These are phyloP conservation scores for Panaeolus cyanescens DNA, from an alignment of 768 basidiomycete genomes.

Conservation along the genomic window DNA sequence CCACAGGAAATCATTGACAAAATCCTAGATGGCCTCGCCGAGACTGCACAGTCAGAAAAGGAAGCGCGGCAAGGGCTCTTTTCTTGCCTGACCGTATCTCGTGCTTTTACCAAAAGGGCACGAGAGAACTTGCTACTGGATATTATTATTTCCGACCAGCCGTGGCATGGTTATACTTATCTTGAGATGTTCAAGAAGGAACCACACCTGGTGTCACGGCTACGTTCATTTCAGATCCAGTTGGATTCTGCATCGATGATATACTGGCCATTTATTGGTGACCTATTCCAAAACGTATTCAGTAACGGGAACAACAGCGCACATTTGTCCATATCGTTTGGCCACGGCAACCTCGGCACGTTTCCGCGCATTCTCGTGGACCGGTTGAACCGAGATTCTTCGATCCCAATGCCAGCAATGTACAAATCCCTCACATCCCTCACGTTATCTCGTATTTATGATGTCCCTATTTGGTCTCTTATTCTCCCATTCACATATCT, in stretches of 20 bases:
- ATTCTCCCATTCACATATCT: not conserved
- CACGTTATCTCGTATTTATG: not conserved
- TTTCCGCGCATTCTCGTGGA: too few relatives aligned
- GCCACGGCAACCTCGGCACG: too few relatives aligned
- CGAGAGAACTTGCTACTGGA: not conserved
- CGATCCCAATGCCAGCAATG: not conserved
- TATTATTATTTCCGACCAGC: not conserved
- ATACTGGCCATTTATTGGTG: too few relatives aligned
- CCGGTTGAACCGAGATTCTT: too few relatives aligned
- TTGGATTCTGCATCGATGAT: too few relatives aligned
- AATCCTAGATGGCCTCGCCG: not conserved
- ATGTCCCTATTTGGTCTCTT: not conserved
- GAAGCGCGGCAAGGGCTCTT: not conserved
- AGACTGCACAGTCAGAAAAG: not conserved
- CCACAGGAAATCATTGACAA: not conserved
- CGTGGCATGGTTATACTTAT: not conserved
- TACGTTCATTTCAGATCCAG: not conserved
- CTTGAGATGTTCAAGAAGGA: not conserved
- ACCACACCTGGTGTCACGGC: not conserved
- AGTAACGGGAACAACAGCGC: too few relatives aligned
- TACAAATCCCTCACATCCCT: not conserved
- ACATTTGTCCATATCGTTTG: too few relatives aligned
- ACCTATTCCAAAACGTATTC: too few relatives aligned
- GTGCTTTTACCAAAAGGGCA: not conserved
- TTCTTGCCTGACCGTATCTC: not conserved